Base-by-base conservation (phyloP, 352 stramenopile species). In the Pythium aristosporum region DNA sequence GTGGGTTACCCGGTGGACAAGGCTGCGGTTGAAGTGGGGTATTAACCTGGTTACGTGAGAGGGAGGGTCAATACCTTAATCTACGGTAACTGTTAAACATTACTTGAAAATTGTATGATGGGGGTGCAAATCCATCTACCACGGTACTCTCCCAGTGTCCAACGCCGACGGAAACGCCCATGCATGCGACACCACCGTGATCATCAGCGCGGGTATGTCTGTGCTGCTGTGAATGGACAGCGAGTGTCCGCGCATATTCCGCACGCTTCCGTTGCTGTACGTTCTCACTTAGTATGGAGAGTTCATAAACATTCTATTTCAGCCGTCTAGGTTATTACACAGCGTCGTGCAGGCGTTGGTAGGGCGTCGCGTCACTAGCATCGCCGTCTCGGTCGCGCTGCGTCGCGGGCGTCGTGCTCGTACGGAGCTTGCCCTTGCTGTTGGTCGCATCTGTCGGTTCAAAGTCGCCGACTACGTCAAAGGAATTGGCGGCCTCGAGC, bases 391-490 rank as follows among this genome's bases (percentile, higher is more conserved):
- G 3, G 13, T 56, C 23, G 11, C 16, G 25, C 11, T 6, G n/a
- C 20, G 55, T 20, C 28, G 10, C 42, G 10, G 23, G 20, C 36
- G 36, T 11, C 36, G 23, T 48, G 34, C 30, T 25, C 10, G 49
- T 46, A 21, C 20, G 41, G 12, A 56, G 36, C 47, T 64, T 64
- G 47, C 47, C 21, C 23, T 64, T 10, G 10, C 11, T 34, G 21
- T 63, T 36, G 32, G 57, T 57, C 36, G 59, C 30, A 2, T 43
- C 23, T 0, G 59, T 59, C 5, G 59, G 13, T 21, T 65, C 37
- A 50, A 65, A 65, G 41, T 65, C 59, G 50, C 49, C 48, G 21
- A 65, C 59, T n/a, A 57, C 49, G 30, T 65, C 59, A 39, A 46
- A 65, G 6, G 51, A 58, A 41, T 53, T 41, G 23, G 50, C 25